phyloP scores from a whole-genome alignment of 495 filamentous ascomycete species.

The Penicillium robsamsonii region DNA sequence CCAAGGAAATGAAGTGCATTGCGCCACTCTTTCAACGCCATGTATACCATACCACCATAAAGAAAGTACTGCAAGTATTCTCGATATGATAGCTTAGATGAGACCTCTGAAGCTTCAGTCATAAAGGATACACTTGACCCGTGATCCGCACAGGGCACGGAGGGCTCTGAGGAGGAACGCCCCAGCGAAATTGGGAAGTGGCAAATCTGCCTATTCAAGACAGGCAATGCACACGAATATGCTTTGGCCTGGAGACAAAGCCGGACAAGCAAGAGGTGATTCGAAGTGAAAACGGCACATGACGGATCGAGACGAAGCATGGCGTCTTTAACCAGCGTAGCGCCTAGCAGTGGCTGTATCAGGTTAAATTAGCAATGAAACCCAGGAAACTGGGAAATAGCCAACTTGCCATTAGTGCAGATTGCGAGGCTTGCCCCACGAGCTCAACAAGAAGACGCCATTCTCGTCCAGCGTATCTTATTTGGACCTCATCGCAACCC shows the following conservation, averaged over 20 bases:
- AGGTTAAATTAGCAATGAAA: slow-evolving; percentile 15
- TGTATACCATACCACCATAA: slow-evolving; percentile 74
- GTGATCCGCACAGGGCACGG: slow-evolving; percentile 30
- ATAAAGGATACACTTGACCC: slow-evolving; percentile 50
- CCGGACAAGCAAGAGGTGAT: slow-evolving; percentile 59
- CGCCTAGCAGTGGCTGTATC: slow-evolving; percentile 55
- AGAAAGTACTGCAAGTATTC: slow-evolving; percentile 77
- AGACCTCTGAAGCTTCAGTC: slow-evolving; percentile 55
- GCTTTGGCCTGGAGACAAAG: slow-evolving; percentile 56
- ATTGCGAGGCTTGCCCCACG: slow-evolving; percentile 40
- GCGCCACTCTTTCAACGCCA: slow-evolving; percentile 67
- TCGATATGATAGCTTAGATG: slow-evolving; percentile 51
- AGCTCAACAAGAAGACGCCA: slow-evolving; percentile 54
- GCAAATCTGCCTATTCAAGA: slow-evolving; percentile 66
- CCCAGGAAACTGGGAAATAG: background rate
- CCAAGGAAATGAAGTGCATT: slow-evolving; percentile 70
- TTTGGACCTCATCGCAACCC: slow-evolving; percentile 56
- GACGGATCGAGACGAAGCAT: slow-evolving; percentile 71
- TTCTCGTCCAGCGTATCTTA: slow-evolving; percentile 56
- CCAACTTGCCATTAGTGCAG: slow-evolving; percentile 40
- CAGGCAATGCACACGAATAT: slow-evolving; percentile 56
- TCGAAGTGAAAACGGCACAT: slow-evolving; percentile 66
- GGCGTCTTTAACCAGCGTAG: slow-evolving; percentile 59
- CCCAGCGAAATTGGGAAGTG: slow-evolving; percentile 56
- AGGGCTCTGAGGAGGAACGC: slow-evolving; percentile 20